Base-by-base conservation (phyloP, 495 filamentous ascomycete species). In the Pseudoneurospora amorphoporcata region DNA sequence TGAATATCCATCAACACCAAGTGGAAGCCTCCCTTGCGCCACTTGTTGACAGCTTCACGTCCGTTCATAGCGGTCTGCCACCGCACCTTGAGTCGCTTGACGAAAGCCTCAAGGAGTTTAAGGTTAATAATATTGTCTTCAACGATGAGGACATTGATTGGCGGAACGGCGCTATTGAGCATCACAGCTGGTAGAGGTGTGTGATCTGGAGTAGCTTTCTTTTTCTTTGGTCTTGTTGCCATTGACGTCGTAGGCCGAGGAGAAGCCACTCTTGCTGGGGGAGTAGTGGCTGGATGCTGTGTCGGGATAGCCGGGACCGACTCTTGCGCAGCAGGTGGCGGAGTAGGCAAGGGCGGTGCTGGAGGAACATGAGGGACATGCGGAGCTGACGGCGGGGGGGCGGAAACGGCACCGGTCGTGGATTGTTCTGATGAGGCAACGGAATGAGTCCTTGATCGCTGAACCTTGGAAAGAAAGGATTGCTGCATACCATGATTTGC, bases 111-210 rank as follows among this genome's bases (percentile, higher is more conserved):
- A 2, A 99, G 83, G 6, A 99, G 88, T 69, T 92, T 90, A 69
- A 98, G 86, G 76, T 99, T 99, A 86, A 99, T 98, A 73, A 95
- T 91, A 80, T 99, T 99, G 83, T 99, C 95, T 83, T 99, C 95
- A 41, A 99, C 95, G 72, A 99, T 98, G 19, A 99, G 85, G 9
- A 98, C 94, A 76, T 97, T 98, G 81, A 99, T 99, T 29, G 95
- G 95, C 10, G 95, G 95, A 3, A 99, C 94, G 7, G 92, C 91
- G 70, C 90, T 90, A 76, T 92, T 92, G 14, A 95, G 88, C 68
- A 93, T 85, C n/a, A 90, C 90, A 2, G 90, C 84, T 71, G 89
- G 85, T 3, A 88, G 76, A 17, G 83, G 76, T 12, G 84, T 84
- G 45, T 86, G 79, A 43, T 89, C 86, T 53, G 79, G 75, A 14